Percentiles rank a stretch among this genome's conserved stretches.
phyloP scores from a whole-genome alignment of 2,329 filamentous ascomycete genomes.

The Camillea tinctor region DNA sequence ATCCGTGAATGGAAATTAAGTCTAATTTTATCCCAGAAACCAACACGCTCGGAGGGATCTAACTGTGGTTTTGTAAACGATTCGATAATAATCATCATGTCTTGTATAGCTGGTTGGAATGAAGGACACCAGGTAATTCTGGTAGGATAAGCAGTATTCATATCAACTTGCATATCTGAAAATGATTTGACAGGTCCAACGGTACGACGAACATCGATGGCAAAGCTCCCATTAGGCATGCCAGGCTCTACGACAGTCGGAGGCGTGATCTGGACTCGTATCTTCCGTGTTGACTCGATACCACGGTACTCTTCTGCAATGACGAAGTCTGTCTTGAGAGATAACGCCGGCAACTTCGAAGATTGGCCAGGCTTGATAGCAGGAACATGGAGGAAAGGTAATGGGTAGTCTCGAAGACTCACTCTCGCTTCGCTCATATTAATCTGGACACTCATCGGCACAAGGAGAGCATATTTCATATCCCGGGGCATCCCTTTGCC shows the following conservation, averaged over 20 bases:
- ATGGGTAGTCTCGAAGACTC: conserved; percentile 87
- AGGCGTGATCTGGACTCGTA: conserved; percentile 82
- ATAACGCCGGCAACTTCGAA: conserved; percentile 74
- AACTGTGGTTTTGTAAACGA: conserved; percentile 95
- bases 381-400: conserved; percentile 89
- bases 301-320: conserved; percentile 91
- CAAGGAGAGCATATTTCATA: conserved; percentile 84
- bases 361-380: conserved; percentile 77
- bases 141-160: conserved; percentile 90
- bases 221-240: conserved; percentile 63
- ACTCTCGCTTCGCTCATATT: conserved; percentile 87
- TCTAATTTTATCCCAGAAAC: conserved; percentile 98
- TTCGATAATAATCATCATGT: conserved; percentile 99
- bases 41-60: conserved; percentile 88
- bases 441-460: conserved; percentile 87
- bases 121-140: conserved; percentile 96
- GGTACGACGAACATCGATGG: conserved; percentile 83
- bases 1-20: conserved; percentile 92
- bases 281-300: conserved; percentile 73
- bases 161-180: conserved; percentile 86
- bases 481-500: conserved; percentile 96
- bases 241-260: conserved; percentile 59
- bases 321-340: conserved; percentile 86
- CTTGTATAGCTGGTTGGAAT: conserved; percentile 96
- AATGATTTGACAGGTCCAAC: conserved; percentile 96